A percentile compares a stretch with the other conserved stretches of the same genome.
Conservation (phyloP, 148 eudicot species). For the Rhododendron griersonianum region DNA sequence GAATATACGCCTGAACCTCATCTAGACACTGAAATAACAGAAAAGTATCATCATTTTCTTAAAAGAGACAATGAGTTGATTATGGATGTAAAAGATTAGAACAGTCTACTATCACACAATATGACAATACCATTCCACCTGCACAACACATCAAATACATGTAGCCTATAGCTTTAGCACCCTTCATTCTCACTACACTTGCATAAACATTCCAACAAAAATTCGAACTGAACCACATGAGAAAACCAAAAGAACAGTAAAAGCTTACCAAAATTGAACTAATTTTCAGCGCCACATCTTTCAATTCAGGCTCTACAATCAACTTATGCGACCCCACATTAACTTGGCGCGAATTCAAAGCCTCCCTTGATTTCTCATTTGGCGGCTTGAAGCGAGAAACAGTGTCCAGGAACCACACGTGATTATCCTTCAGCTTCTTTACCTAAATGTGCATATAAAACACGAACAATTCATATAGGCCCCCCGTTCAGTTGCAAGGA, state of each 20-base stretch:
- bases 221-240: not conserved
- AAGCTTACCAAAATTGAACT: slow-evolving; percentile 62
- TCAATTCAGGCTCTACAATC: slow-evolving; percentile 56
- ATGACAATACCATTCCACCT: not conserved
- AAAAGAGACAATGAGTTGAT: not conserved
- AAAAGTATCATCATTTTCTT: slow-evolving; percentile 9
- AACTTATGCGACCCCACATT: slow-evolving; percentile 58
- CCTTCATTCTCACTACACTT: not conserved
- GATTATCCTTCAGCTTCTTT: slow-evolving; percentile 68
- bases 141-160: not conserved
- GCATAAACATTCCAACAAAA: slow-evolving; percentile 2
- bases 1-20: slow-evolving; percentile 90
- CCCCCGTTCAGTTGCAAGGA: not conserved
- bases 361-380: slow-evolving; percentile 64
- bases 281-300: slow-evolving; percentile 61
- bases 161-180: not conserved
- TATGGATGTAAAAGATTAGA: slow-evolving; percentile 2
- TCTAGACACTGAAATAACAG: slow-evolving; percentile 59
- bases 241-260: not conserved
- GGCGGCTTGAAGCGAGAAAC: slow-evolving; percentile 62
- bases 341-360: slow-evolving; percentile 52
- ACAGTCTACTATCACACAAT: not conserved
- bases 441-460: slow-evolving; percentile 27
- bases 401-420: slow-evolving; percentile 73
- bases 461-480: not conserved